phyloP scores from a whole-genome alignment of 2,329 filamentous ascomycete species.

The Colletotrichum tropicale region DNA sequence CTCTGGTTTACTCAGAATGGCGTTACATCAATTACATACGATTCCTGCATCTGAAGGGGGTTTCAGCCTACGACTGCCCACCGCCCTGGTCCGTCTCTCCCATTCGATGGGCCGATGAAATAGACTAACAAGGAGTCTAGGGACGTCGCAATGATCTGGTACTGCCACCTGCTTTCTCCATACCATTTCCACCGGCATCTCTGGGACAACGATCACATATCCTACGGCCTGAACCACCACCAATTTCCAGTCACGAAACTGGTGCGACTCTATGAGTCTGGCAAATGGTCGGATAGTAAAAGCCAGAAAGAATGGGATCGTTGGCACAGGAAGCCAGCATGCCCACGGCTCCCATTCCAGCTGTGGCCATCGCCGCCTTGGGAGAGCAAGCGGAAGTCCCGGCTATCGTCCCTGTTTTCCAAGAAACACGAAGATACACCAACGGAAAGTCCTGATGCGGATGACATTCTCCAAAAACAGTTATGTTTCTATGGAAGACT shows the following conservation, averaged over 20 bases:
- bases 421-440: neutral
- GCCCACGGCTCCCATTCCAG: conserved; percentile 14
- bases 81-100: conserved; percentile 14
- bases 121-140: neutral
- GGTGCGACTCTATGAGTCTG: neutral
- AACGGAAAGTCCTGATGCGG: neutral
- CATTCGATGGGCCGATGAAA: accelerated
- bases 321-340: neutral
- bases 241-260: conserved; percentile 17
- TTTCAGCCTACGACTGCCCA: conserved; percentile 16
- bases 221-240: conserved; percentile 21
- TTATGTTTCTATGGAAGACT: neutral
- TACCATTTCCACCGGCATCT: conserved; percentile 18
- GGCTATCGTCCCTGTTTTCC: neutral
- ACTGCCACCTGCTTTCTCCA: conserved; percentile 23
- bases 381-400: neutral
- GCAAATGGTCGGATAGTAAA: conserved; percentile 12
- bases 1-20: conserved; percentile 23
- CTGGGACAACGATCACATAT: conserved; percentile 5
- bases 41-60: conserved; percentile 11
- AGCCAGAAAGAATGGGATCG: conserved; percentile 10
- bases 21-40: conserved; percentile 22
- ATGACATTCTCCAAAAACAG: neutral
- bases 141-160: conserved; percentile 24
- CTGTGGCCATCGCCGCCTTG: conserved; percentile 13